A percentile compares a stretch with the other conserved stretches of the same genome.
Conservation (phyloP, 1,139 yeast species). For the Eremothecium gossypii region DNA sequence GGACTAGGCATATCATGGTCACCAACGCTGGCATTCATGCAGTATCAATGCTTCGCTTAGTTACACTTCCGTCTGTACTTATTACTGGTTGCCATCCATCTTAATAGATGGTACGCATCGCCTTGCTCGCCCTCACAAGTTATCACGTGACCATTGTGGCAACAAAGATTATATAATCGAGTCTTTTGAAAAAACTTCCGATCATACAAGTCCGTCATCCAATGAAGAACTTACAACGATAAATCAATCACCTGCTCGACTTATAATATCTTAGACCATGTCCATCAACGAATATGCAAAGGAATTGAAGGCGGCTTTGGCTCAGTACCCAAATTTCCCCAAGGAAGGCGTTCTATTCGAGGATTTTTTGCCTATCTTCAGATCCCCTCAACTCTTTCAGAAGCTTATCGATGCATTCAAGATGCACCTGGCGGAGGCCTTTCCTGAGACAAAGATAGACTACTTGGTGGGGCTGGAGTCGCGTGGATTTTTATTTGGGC, state of each 20-base stretch:
- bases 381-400: slow-evolving; percentile 70
- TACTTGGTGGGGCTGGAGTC: slow-evolving; percentile 92
- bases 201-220: too few relatives aligned
- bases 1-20: slow-evolving; percentile 8
- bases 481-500: slow-evolving; percentile 94
- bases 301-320: slow-evolving; percentile 56
- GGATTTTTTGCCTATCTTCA: slow-evolving; percentile 90
- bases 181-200: too few relatives aligned
- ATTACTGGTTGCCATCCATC: too few relatives aligned
- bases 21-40: slow-evolving; percentile 1
- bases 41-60: too few relatives aligned
- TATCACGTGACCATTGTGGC: too few relatives aligned
- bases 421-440: slow-evolving; percentile 52
- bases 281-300: slow-evolving; percentile 38
- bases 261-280: slow-evolving; percentile 10
- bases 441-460: slow-evolving; percentile 54
- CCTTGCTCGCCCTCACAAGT: too few relatives aligned
- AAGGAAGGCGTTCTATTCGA: slow-evolving; percentile 87
- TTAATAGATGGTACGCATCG: too few relatives aligned
- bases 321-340: slow-evolving; percentile 91
- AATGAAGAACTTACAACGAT: too few relatives aligned
- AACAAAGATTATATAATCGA: too few relatives aligned
- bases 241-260: too few relatives aligned
- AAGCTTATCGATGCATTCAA: slow-evolving; percentile 75
- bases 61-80: too few relatives aligned